Evolutionary conservation across 2,329 filamentous ascomycete species (phyloP), one percentile per base, ranked within the genome.

Genomic region (Claviceps sp.): DNA sequence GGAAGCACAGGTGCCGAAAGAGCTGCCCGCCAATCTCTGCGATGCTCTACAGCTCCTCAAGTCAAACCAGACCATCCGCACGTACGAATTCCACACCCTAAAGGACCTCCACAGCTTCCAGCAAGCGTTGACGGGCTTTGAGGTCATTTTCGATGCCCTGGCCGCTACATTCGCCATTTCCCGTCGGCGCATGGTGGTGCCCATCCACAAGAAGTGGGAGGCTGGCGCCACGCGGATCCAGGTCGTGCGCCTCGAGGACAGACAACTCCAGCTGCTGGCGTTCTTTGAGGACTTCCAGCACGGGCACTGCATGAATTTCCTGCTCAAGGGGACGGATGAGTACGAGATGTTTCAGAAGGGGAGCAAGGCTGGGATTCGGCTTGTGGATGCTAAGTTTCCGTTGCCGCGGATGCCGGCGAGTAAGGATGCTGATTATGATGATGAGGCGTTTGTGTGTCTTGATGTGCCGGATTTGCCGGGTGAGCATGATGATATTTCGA

Each of bases 131-230:
- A 95, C 89, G 0, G 88, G 89, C 0, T 94, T 85, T 66, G 74
- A 74, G 26, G 87, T 95, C 16, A 69, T 85, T 7, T 89, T 84
- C 58, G 85, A 89, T 62, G 81, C 81, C 6, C 68, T 87, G 50
- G 88, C 88, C 5, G 73, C 77, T 7, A 82, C 81, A 0, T 87
- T 95, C 65, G 82, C 85, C 53, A 95, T 95, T 57, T 83, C 89
- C 1, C 82, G 89, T 34, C 81, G 87, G 48, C 80, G 87, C 58
- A 93, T 90, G 84, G 87, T 95, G 13, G 88, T 95, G 16, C 88
- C 88, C 0, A 91, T 95, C 58, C 87, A 94, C 71, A 95, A 95
- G 70, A 93, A 93, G 66, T 94, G 88, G 87, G 89, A 94, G 63
- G 87, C 89, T 2, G 81, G 76, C n/a, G 77, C 76, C 40, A 87